Base-by-base conservation (phyloP, 306 rosid species). In the Rosa persica region DNA sequence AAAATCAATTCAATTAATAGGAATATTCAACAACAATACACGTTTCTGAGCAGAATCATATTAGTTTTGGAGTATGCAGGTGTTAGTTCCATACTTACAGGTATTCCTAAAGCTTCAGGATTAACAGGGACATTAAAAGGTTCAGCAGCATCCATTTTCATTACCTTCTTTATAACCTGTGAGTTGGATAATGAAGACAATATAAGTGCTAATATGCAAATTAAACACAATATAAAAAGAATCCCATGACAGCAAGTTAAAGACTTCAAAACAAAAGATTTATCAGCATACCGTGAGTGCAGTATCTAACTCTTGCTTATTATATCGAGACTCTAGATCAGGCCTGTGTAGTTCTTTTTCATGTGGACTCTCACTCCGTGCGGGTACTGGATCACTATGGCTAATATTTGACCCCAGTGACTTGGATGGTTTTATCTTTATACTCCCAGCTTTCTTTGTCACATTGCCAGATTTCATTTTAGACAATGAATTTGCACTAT, bases 91-190 rank as follows among this genome's bases (percentile, higher is more conserved):
- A 74, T 72, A 84, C 97, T 94, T 81, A 94, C 98, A 57, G 98
- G 98, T 82, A 95, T 92, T 83, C 98, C 98, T 23, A 91, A 81
- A 80, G 98, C 98, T 76, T 87, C 89, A 6, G 98, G 98, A 87
- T 95, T 90, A 73, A 95, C 98, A 72, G 98, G 98, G 76, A 87
- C 93, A 89, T 95, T 95, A 79, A 95, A 89, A 73, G 98, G 98
- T 49, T 95, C 98, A 20, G 98, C 93, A 38, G 98, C 96, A 77
- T 91, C 98, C 98, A 95, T 95, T 83, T 91, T 92, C 98, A 92
- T 95, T 62, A 95, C 88, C 90, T 95, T 95, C 88, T 89, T 91
- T 80, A 95, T 83, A 61, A 95, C 84, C 98, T 95, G 80, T 48
- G 78, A 71, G 77, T 57, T 57, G 42, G 72, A 22, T 19, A 72